Base-by-base conservation (phyloP, 352 stramenopile species). In the Globisporangium iwayamae region DNA sequence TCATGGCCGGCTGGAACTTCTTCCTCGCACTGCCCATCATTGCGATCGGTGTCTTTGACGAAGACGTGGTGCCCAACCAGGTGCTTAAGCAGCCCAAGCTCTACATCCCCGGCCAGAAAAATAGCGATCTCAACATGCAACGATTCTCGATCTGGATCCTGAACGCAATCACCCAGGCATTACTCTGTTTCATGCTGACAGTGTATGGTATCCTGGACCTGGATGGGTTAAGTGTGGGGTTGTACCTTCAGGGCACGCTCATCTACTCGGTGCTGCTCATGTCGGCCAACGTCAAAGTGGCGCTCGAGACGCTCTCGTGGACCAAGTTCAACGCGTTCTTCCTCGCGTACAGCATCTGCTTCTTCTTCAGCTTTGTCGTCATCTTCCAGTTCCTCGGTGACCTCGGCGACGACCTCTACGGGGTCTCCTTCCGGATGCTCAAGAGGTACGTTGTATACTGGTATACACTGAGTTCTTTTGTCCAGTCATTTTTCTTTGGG, bases 11-110 rank as follows among this genome's bases (percentile, higher is more conserved):
- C 1, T 92, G 81, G 81, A 92, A 92, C 38, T 90, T 92, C 54
- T 92, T 90, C 56, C 50, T 90, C 2, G 87, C 86, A 34, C 62
- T 98, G 32, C 96, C 97, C 39, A 98, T 98, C 70, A 81, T 93
- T 34, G 81, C 78, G n/a, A 88, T 94, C 53, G 85, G 83, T 10
- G 71, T 91, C 28, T 90, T 92, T 57, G 83, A 96, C 58, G 70
- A 94, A 56, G 84, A 96, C 74, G 81, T 95, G 9, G 62, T 73
- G 1, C 73, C 72, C 1, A 67, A 89, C 8, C 79, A 89, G 57
- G 84, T 87, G 48, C 67, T 93, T 2, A 62, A 71, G 30, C 78
- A 88, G 47, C 84, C 87, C 1, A 53, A 66, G 53, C 69, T 95
- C 9, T 91, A 93, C 68, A 56, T 72, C 30, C 67, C 80, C 8